These are phyloP conservation scores for Talaromyces trachyspermus DNA, from an alignment of 495 filamentous ascomycete species.

Conservation along the genomic window DNA sequence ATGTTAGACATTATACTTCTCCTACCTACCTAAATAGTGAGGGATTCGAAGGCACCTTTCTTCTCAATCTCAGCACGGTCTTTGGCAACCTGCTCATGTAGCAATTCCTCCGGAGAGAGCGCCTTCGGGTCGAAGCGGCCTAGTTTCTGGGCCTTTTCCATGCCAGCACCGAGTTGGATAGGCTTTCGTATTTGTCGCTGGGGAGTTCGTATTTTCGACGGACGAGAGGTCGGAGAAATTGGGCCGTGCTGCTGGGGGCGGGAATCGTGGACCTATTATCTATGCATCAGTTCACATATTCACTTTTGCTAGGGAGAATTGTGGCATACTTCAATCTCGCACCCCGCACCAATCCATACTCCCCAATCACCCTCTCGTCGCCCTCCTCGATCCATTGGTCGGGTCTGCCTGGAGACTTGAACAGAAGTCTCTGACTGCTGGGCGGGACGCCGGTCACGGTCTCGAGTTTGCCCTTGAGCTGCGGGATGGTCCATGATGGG, in stretches of 20 bases:
- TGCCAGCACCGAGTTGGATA: conserved; percentile 77
- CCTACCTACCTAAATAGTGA: not conserved
- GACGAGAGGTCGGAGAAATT: conserved; percentile 73
- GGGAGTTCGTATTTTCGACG: conserved; percentile 86
- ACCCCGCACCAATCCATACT: conserved; percentile 35
- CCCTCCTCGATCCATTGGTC: conserved; percentile 35
- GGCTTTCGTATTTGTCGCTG: conserved; percentile 70
- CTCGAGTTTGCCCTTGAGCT: conserved; percentile 84
- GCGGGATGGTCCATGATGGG: conserved; percentile 82
- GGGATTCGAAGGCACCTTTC: conserved; percentile 36
- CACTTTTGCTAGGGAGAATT: conserved; percentile 3
- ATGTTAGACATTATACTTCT: not conserved
- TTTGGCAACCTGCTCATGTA: conserved; percentile 60
- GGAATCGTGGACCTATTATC: conserved; percentile 64
- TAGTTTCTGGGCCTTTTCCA: conserved; percentile 91
- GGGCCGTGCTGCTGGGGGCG: conserved; percentile 62
- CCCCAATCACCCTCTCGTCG: conserved; percentile 24
- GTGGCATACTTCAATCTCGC: conserved; percentile 36
- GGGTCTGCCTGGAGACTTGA: conserved; percentile 30
- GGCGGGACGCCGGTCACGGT: conserved; percentile 90
- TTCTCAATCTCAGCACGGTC: conserved; percentile 57
- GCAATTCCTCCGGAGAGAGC: conserved; percentile 47
- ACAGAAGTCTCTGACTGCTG: conserved; percentile 58
- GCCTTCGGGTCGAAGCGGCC: conserved; percentile 91
- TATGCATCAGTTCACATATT: not conserved